Evolutionary conservation across 371 early-diverging fungal genomes (phyloP), one percentile per base, ranked within the genome.

Genomic region (Circinella minor): DNA sequence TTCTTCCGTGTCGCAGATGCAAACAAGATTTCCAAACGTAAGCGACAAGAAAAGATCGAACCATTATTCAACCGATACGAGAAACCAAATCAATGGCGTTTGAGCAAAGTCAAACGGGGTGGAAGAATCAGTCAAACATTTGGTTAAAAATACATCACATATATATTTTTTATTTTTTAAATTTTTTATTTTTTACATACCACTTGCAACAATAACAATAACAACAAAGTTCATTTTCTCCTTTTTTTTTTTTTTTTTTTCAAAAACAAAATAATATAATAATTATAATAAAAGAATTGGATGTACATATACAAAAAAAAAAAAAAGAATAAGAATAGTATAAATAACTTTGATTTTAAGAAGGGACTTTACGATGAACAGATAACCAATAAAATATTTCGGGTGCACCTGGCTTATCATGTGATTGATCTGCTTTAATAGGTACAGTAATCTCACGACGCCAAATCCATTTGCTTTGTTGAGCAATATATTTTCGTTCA

Each of bases 1-100:
- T 98, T 97, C 86, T 98, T 97, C 89, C 91, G 92, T 75, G 87
- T 91, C 37, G 95, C 96, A 10, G 98, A 98, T 78, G 91, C 94
- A 2, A 93, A 94, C 82, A 93, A 92, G 80, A 93, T 99, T 36
- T 92, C 92, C 37, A 94, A 95, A 65, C 93, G 96, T 68, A 98
- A 98, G 86, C 87, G 93, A 70, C 89, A 93, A 71, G 98, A 99
- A 83, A 93, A 89, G 68, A 83, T 96, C 70, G 95, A 90, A 76
- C 99, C 99, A 18, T 78, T 99, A 65, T 96, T 84, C 84, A 97
- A 96, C 84, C 90, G 95, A 74, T 98, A 93, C 81, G 96, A 94
- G 67, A 89, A 92, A 70, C 93, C 93, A 10, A 91, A 96, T 75
- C 92, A 93, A 70, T 96, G 96, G 96, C 90, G 96, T 63, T 86